Base-by-base conservation (phyloP, 2,329 filamentous ascomycete species). In the Trichoderma koningii region DNA sequence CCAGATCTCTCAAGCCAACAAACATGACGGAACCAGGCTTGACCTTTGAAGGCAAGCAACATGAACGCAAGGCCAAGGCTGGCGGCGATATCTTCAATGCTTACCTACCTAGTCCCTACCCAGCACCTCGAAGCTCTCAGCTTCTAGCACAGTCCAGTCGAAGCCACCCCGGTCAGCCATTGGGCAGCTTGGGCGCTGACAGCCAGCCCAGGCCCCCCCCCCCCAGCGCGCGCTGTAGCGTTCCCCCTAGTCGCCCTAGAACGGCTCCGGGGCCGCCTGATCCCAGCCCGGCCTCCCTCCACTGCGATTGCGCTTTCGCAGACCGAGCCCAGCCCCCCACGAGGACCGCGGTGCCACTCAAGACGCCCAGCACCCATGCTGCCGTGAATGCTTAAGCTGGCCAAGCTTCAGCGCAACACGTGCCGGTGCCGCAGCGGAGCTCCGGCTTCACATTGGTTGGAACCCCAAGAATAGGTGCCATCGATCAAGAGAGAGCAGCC, bases 251-350 rank as follows among this genome's bases (percentile, higher is more conserved):
- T 41, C 52, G 51, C 51, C 47, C 60, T 50, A 38, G 38, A 44
- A 44, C 64, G 47, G 47, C 60, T 63, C 59, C 50, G 64, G 64
- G 59, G 64, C 51, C 45, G 59, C 57, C 64, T 50, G 45, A 56
- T 51, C 64, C 63, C 34, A 51, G 63, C 34, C 55, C 55, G 53
- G 63, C 55, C 38, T 59, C 10, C 34, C 34, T n/a, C n/a, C n/a
- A n/a, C n/a, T 38, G 34, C 34, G 10, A 3, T 38, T 64, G 62
- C 63, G 57, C 63, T 52, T 57, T 63, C 21, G 60, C 64, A 64
- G 64, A 66, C 59, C 64, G 60, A 64, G 51, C 34, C 42, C 45
- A 63, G 64, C 64, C 64, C 64, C 64, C 64, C 64, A 63, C 64
- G 34, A n/a, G 23, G 10, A 10, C 23, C 60, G 41, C 50, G 41